These are phyloP conservation scores for Halophytophthora batemanensis DNA, from an alignment of 352 stramenopile species.

Conservation along the genomic window DNA sequence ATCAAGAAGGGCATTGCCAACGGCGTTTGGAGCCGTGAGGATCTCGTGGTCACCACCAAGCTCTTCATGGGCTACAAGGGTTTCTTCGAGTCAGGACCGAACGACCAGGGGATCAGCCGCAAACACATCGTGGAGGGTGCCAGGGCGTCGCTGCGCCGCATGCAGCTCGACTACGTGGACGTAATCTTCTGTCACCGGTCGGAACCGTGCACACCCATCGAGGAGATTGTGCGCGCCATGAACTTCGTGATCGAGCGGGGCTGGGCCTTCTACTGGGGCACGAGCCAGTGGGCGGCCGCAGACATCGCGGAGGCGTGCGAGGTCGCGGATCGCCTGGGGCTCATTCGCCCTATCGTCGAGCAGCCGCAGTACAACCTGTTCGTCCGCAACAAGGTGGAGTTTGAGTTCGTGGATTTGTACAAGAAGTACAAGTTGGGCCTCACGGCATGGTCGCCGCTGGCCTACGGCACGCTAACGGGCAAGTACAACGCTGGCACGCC, in stretches of 20 bases:
- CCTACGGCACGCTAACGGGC: constrained; percentile 43
- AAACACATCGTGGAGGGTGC: too few species aligned
- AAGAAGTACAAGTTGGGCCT: constrained; percentile 35
- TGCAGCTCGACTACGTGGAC: constrained; percentile 30
- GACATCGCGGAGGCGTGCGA: constrained; percentile 37
- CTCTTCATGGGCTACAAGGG: constrained; percentile 19
- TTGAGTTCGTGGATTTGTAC: constrained; percentile 41
- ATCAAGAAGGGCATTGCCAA: constrained; percentile 19
- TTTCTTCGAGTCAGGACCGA: too few species aligned
- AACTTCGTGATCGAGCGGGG: constrained; percentile 29
- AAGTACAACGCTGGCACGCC: too few species aligned
- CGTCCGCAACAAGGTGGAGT: constrained; percentile 35
- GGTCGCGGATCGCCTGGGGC: constrained; percentile 14
- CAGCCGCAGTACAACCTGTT: constrained; percentile 56
- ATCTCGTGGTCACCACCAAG: constrained; percentile 35
- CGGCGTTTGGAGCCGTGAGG: constrained; percentile 13
- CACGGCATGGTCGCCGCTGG: constrained; percentile 20
- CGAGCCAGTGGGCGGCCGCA: constrained; percentile 35
- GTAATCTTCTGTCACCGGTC: constrained; percentile 31
- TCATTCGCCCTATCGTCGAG: constrained; percentile 25
- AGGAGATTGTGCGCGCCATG: constrained; percentile 45
- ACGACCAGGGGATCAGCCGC: too few species aligned
- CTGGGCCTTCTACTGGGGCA: too few species aligned
- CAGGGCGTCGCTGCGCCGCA: constrained; percentile 13
- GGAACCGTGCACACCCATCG: constrained; percentile 28